Percentiles rank a stretch among this genome's conserved stretches.
Evolutionary conservation across 345 rosid genomes (phyloP).

Genomic region (Aquilaria malaccensis): DNA sequence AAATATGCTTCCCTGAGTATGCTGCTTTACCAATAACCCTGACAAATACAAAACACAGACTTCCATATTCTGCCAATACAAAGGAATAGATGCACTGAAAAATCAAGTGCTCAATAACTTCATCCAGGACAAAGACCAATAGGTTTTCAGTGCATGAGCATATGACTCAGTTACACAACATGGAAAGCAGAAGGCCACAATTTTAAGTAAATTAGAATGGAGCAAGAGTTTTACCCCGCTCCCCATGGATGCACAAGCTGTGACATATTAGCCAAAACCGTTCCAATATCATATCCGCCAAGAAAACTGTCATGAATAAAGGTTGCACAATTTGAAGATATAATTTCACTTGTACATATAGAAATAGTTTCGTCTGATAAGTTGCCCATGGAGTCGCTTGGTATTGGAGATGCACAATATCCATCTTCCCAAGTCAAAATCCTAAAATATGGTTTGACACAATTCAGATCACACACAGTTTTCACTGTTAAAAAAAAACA

Average conservation of each 20-base stretch:
- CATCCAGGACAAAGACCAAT: too few species aligned
- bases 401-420: conserved; percentile 27
- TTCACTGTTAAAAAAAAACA: background rate
- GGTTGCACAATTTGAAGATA: conserved; percentile 15
- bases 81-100: too few species aligned
- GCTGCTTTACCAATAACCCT: conserved; percentile 58
- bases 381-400: conserved; percentile 18
- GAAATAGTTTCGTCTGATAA: conserved; percentile 10
- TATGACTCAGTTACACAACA: too few species aligned
- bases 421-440: conserved; percentile 61
- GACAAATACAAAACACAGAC: conserved; percentile 2
- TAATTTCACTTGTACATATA: conserved; percentile 14
- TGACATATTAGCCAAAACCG: conserved; percentile 30
- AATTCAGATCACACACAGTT: background rate
- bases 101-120: too few species aligned
- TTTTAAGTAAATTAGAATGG: background rate
- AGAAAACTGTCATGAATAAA: conserved; percentile 12
- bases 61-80: too few species aligned
- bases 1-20: conserved; percentile 28
- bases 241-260: conserved; percentile 35
- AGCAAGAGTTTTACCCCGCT: conserved; percentile 38
- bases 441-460: conserved; percentile 25
- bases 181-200: too few species aligned
- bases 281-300: conserved; percentile 25
- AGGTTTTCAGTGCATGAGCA: too few species aligned